Conservation (phyloP, 2,329 filamentous ascomycete genomes). For the Microsporum ferrugineum region DNA sequence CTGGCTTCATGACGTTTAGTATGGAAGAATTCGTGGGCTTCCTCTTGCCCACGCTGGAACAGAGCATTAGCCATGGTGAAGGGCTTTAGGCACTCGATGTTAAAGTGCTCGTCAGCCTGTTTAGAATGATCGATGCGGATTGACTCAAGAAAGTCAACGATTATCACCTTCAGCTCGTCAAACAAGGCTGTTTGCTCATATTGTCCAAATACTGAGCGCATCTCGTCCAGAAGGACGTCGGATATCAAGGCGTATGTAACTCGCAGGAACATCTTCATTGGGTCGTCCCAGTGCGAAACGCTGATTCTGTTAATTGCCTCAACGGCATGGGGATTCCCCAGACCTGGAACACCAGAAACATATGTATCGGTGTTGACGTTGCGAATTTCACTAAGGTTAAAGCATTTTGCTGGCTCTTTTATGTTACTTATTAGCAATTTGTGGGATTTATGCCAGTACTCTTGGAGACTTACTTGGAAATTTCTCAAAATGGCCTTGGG, state of each 20-base stretch:
- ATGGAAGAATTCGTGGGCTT: slow-evolving; percentile 11
- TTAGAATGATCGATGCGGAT: slow-evolving; percentile 31
- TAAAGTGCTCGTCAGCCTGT: slow-evolving; percentile 41
- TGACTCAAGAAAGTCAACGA: slow-evolving; percentile 38
- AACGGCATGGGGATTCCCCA: slow-evolving; percentile 50
- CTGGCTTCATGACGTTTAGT: slow-evolving; percentile 17
- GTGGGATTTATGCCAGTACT: neutral
- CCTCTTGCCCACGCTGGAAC: slow-evolving; percentile 17
- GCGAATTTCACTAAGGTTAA: slow-evolving; percentile 36
- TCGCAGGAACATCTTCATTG: slow-evolving; percentile 36
- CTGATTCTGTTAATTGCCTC: slow-evolving; percentile 47
- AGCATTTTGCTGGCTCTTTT: slow-evolving; percentile 16
- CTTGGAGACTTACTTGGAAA: neutral
- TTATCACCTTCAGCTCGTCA: slow-evolving; percentile 26
- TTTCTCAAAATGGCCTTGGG: neutral
- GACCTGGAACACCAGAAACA: slow-evolving; percentile 47
- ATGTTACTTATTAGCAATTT: neutral
- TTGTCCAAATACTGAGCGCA: slow-evolving; percentile 31
- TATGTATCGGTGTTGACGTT: slow-evolving; percentile 45
- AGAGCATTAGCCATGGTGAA: slow-evolving; percentile 40
- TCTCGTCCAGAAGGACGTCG: slow-evolving; percentile 32
- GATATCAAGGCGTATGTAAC: slow-evolving; percentile 23
- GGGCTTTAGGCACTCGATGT: slow-evolving; percentile 44
- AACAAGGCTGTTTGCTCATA: slow-evolving; percentile 29
- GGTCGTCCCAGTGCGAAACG: slow-evolving; percentile 47